phyloP scores from a whole-genome alignment of 2,329 filamentous ascomycete genomes.

The Aspergillus sp. region DNA sequence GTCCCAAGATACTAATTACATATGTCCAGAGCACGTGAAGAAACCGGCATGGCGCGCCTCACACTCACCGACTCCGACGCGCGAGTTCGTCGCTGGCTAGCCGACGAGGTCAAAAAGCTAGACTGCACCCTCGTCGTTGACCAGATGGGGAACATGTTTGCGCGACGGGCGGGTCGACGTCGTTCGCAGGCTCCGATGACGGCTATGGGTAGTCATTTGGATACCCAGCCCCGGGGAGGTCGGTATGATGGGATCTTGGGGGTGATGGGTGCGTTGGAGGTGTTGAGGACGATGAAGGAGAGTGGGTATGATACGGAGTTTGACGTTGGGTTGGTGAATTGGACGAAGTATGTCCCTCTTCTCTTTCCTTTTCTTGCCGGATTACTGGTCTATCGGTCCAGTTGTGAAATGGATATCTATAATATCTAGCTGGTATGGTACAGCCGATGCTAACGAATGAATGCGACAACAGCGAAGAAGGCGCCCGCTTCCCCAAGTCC shows the following conservation, averaged over 20 bases:
- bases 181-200: conserved; percentile 27
- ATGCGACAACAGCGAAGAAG: conserved; percentile 61
- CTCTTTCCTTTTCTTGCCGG: not conserved
- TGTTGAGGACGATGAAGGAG: conserved; percentile 65
- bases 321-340: conserved; percentile 67
- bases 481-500: conserved; percentile 70
- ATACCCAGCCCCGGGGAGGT: conserved; percentile 32
- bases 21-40: conserved; percentile 15
- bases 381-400: too few relatives aligned
- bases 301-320: conserved; percentile 64
- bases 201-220: conserved; percentile 49
- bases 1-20: not conserved
- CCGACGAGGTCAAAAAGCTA: conserved; percentile 55
- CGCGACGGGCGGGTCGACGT: conserved; percentile 19
- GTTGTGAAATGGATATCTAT: not conserved
- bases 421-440: too few relatives aligned
- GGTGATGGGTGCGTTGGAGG: conserved; percentile 67
- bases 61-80: conserved; percentile 68
- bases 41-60: conserved; percentile 67
- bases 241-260: conserved; percentile 75
- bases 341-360: conserved; percentile 54
- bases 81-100: conserved; percentile 68
- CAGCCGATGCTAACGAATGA: not conserved
- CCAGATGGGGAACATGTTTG: conserved; percentile 51
- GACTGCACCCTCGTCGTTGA: conserved; percentile 66